Conservation (phyloP, 352 stramenopile genomes). For the Globisporangium carolinianum region DNA sequence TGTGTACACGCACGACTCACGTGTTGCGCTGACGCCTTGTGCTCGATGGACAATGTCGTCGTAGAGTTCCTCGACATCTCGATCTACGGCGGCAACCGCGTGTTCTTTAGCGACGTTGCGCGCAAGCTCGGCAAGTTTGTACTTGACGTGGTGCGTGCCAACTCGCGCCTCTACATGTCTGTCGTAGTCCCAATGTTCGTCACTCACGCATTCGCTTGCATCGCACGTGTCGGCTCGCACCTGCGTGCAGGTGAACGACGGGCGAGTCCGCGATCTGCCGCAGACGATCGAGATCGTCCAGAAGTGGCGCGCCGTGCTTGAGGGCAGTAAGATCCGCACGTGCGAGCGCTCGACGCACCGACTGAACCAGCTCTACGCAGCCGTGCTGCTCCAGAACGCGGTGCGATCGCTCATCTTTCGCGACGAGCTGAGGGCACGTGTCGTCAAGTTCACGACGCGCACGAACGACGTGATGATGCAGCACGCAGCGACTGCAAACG, state of each 20-base stretch:
- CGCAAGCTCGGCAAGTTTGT: slow-evolving; percentile 55
- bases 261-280: slow-evolving; percentile 31
- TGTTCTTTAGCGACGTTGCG: slow-evolving; percentile 53
- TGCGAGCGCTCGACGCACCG: slow-evolving; percentile 36
- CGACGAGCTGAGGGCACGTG: slow-evolving; percentile 44
- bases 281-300: slow-evolving; percentile 42
- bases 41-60: background rate
- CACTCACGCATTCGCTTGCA: slow-evolving; percentile 2
- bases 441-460: slow-evolving; percentile 41
- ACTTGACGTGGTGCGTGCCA: slow-evolving; percentile 34
- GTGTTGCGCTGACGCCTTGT: background rate
- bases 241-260: slow-evolving; percentile 29
- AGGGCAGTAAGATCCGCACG: slow-evolving; percentile 45
- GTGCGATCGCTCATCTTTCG: slow-evolving; percentile 51
- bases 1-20: background rate
- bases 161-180: background rate
- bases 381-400: slow-evolving; percentile 44
- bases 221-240: background rate
- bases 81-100: slow-evolving; percentile 44
- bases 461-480: slow-evolving; percentile 12
- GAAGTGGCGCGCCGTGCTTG: slow-evolving; percentile 42
- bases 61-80: slow-evolving; percentile 40
- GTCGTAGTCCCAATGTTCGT: too few relatives aligned
- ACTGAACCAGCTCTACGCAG: slow-evolving; percentile 46
- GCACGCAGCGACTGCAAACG: slow-evolving; percentile 7